phyloP scores from a whole-genome alignment of 2,329 filamentous ascomycete species.

The Fusarium equiseti region DNA sequence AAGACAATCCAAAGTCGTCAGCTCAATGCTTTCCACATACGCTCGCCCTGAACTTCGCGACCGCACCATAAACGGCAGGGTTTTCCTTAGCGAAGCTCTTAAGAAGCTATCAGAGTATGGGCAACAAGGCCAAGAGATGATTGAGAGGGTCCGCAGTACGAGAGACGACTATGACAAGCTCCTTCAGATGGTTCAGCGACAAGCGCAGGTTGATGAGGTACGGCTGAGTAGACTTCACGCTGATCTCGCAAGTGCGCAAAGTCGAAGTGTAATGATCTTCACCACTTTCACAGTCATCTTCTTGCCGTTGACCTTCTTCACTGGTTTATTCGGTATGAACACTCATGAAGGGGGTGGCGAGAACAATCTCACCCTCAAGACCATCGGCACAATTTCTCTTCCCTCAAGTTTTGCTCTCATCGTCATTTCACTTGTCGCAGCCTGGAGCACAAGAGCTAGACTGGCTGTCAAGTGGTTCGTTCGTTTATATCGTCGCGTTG shows the following conservation, averaged over 20 bases:
- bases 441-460: slow-evolving; percentile 65
- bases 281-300: slow-evolving; percentile 74
- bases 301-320: slow-evolving; percentile 74
- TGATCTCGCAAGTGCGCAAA: slow-evolving; percentile 72
- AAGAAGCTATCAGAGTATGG: slow-evolving; percentile 67
- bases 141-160: slow-evolving; percentile 66
- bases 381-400: slow-evolving; percentile 62
- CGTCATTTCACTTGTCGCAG: slow-evolving; percentile 62
- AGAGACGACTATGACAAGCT: slow-evolving; percentile 74
- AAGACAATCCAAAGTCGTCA: slow-evolving; percentile 65
- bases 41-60: slow-evolving; percentile 56
- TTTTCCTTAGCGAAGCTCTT: slow-evolving; percentile 66
- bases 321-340: slow-evolving; percentile 74
- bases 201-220: slow-evolving; percentile 75
- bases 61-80: slow-evolving; percentile 60
- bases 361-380: slow-evolving; percentile 57
- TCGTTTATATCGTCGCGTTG: slow-evolving; percentile 13
- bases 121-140: slow-evolving; percentile 67
- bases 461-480: slow-evolving; percentile 47
- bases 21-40: slow-evolving; percentile 61
- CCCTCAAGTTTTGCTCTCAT: slow-evolving; percentile 64
- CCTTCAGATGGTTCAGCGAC: slow-evolving; percentile 74
- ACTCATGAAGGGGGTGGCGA: slow-evolving; percentile 69
- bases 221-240: slow-evolving; percentile 72
- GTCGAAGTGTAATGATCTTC: slow-evolving; percentile 74